Evolutionary conservation across 768 basidiomycete genomes (phyloP).

Genomic region (Tulasnella sp.): DNA sequence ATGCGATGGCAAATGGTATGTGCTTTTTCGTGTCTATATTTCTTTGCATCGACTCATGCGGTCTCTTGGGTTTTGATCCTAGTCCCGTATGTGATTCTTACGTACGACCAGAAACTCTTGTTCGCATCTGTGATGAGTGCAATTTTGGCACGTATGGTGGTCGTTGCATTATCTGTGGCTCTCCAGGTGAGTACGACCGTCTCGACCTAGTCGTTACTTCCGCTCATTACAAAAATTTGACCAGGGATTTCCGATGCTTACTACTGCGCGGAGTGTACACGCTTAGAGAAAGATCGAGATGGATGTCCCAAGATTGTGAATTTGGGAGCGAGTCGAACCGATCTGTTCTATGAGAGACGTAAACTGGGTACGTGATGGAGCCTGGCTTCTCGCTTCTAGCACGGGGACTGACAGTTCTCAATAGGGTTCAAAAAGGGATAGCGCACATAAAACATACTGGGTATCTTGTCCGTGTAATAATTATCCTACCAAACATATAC

Average conservation of each 20-base stretch:
- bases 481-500: background rate
- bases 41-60: background rate
- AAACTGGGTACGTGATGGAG: slow-evolving; percentile 58
- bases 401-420: background rate
- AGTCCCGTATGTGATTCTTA: slow-evolving; percentile 99
- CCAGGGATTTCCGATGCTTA: slow-evolving; percentile 97
- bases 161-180: slow-evolving; percentile 95
- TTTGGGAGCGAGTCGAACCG: slow-evolving; percentile 88
- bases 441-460: background rate
- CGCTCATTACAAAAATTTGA: background rate
- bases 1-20: slow-evolving; percentile 98
- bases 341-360: slow-evolving; percentile 87
- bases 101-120: slow-evolving; percentile 95
- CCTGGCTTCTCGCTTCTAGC: background rate
- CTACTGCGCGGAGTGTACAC: slow-evolving; percentile 96
- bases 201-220: background rate
- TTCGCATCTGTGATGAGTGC: slow-evolving; percentile 98
- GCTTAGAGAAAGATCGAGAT: slow-evolving; percentile 94
- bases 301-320: slow-evolving; percentile 99
- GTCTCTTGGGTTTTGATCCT: background rate
- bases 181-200: slow-evolving; percentile 64
- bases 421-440: slow-evolving; percentile 69
- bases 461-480: background rate
- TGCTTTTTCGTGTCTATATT: background rate
- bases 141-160: slow-evolving; percentile 99